Conservation (phyloP, 768 basidiomycete species). For the Asterophora parasitica region DNA sequence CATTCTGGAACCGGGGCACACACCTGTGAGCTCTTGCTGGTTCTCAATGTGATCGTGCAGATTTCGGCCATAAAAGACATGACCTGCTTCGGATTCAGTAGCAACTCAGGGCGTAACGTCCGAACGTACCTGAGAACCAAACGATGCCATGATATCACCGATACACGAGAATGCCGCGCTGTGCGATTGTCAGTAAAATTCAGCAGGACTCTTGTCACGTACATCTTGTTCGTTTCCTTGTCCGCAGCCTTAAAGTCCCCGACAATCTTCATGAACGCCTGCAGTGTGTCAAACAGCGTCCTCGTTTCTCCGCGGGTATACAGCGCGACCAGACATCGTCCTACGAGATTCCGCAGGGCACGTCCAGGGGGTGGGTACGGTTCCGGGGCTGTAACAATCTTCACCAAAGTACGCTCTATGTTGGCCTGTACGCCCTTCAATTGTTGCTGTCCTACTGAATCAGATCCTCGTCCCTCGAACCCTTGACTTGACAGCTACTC, state of each 20-base stretch:
- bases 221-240: slow-evolving; percentile 66
- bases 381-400: slow-evolving; percentile 58
- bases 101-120: not conserved
- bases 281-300: slow-evolving; percentile 83
- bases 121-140: slow-evolving; percentile 72
- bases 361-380: slow-evolving; percentile 83
- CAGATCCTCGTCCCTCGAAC: slow-evolving; percentile 1
- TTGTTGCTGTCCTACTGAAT: slow-evolving; percentile 43
- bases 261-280: slow-evolving; percentile 69
- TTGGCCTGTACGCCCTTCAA: slow-evolving; percentile 60
- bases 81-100: slow-evolving; percentile 44
- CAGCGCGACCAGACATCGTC: slow-evolving; percentile 68
- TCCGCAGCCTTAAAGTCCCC: slow-evolving; percentile 65
- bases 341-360: slow-evolving; percentile 73
- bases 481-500: slow-evolving; percentile 31
- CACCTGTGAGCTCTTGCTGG: slow-evolving; percentile 69
- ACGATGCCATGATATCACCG: slow-evolving; percentile 82
- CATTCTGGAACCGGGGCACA: slow-evolving; percentile 22
- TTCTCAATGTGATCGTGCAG: slow-evolving; percentile 56
- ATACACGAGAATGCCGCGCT: slow-evolving; percentile 85
- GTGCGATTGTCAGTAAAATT: slow-evolving; percentile 5
- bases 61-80: slow-evolving; percentile 97
- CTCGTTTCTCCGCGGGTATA: slow-evolving; percentile 81
- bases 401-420: slow-evolving; percentile 61
- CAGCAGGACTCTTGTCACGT: slow-evolving; percentile 21